Evolutionary conservation across 2,329 filamentous ascomycete species (phyloP).

Genomic region (Ustilaginoidea virens): DNA sequence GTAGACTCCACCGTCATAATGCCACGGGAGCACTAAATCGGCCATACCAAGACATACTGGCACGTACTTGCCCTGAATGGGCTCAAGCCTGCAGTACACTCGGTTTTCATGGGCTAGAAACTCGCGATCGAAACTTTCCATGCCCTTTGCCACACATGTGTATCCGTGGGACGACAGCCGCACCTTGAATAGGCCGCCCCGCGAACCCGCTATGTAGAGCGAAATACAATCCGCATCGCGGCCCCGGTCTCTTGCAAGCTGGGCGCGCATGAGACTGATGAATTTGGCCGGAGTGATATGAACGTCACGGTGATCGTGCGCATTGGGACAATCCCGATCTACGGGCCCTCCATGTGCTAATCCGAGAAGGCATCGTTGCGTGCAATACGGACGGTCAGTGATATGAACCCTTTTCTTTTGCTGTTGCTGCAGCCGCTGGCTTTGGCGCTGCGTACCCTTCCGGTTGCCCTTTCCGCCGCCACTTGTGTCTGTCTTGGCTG

Average conservation of each 20-base stretch:
- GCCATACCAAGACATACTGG: constrained; percentile 20
- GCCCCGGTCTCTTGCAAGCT: constrained; percentile 17
- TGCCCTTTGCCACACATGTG: constrained; percentile 23
- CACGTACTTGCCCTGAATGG: constrained; percentile 17
- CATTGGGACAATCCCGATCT: constrained; percentile 4
- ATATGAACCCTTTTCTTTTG: background rate
- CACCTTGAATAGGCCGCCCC: constrained; percentile 22
- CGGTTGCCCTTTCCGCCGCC: background rate
- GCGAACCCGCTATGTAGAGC: constrained; percentile 13
- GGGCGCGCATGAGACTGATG: constrained; percentile 9
- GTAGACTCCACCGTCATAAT: constrained; percentile 15
- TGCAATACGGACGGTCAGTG: constrained; percentile 3
- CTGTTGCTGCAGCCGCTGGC: constrained; percentile 1
- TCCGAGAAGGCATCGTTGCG: constrained; percentile 3
- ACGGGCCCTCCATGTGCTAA: constrained; percentile 1
- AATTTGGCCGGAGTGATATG: constrained; percentile 14
- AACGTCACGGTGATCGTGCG: constrained; percentile 7
- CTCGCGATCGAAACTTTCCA: constrained; percentile 11
- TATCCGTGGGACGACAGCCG: constrained; percentile 19
- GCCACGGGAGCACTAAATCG: constrained; percentile 14
- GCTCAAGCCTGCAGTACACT: constrained; percentile 14
- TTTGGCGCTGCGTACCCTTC: background rate
- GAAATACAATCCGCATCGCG: constrained; percentile 13
- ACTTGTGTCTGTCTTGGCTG: background rate
- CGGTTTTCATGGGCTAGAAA: constrained; percentile 14